phyloP scores from a whole-genome alignment of 1,139 yeast genomes.

The Kodamaea ohmeri region DNA sequence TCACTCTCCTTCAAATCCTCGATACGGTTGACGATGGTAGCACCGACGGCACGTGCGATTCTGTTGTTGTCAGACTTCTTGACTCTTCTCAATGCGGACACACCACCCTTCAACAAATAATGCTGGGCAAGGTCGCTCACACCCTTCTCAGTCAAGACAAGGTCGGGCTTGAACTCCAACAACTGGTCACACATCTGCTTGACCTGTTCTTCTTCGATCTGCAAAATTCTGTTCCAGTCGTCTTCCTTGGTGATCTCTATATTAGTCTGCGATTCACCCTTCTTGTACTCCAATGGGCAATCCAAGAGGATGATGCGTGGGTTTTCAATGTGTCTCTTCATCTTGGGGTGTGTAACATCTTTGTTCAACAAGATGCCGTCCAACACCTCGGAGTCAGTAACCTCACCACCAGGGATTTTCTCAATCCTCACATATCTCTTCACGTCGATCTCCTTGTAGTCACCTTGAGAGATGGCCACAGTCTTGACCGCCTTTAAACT shows the following conservation, averaged over 20 bases:
- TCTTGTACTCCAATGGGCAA: conserved; percentile 96
- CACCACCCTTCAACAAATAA: conserved; percentile 88
- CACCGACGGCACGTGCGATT: conserved; percentile 96
- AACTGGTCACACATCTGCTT: conserved; percentile 82
- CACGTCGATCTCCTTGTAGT: conserved; percentile 81
- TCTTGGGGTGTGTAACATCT: conserved; percentile 97
- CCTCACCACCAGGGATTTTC: conserved; percentile 97
- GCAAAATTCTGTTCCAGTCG: conserved; percentile 93
- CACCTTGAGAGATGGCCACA: conserved; percentile 66
- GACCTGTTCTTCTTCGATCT: conserved; percentile 98
- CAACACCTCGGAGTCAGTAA: conserved; percentile 79
- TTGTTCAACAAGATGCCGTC: conserved; percentile 93
- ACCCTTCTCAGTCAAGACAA: conserved; percentile 97
- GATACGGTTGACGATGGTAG: conserved; percentile 91
- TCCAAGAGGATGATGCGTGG: conserved; percentile 88
- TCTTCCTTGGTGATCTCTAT: conserved; percentile 95
- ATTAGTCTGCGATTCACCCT: conserved; percentile 98
- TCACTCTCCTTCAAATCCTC: conserved; percentile 92
- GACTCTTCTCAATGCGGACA: conserved; percentile 90
- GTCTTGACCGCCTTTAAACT: conserved; percentile 88
- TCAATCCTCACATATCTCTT: conserved; percentile 93
- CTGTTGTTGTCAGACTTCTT: conserved; percentile 95
- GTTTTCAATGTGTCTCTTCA: conserved; percentile 84
- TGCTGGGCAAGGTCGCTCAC: conserved; percentile 98
- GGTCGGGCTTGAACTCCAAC: conserved; percentile 82